Evolutionary conservation across 352 stramenopile genomes (phyloP), one percentile per base, ranked within the genome.

Genomic region (Globisporangium acanthophoron): DNA sequence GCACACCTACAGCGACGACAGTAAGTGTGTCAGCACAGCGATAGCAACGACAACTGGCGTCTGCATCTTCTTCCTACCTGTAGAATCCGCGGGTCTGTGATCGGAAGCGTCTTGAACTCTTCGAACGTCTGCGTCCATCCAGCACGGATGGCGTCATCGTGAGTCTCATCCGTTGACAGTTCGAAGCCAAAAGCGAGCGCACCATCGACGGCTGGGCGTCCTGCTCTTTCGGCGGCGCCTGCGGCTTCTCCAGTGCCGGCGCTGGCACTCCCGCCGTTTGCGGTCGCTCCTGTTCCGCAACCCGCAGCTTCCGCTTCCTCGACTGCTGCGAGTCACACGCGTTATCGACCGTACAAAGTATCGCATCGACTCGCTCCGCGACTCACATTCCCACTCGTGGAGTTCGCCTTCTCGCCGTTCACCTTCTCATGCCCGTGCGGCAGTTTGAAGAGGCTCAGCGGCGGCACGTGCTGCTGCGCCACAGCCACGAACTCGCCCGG

Each of bases 41-140:
- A 27, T 27, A n/a, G 27, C 11, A 15, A 24, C 20, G 31, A 9
- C 31, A 9, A 7, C 31, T 35, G 31, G 31, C 31, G 31, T 9
- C 31, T 35, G 31, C 31, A 11, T 40, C 29, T 9, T 40, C 44
- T 0, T 20, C 31, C 6, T 41, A 87, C 80, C 68, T 87, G 76
- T 3, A 94, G 61, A 33, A 94, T 72, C 33, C 80, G 66, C 7
- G 75, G 69, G 49, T 94, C 85, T 5, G 65, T 59, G 31, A 91
- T 86, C 4, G 69, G 18, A 4, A 94, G 65, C 40, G 52, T 74
- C 58, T 85, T 84, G 59, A 94, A 94, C n/a, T 87, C 76, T 1
- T 85, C 77, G 39, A 85, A 33, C 0, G 58, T 79, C 81, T 94
- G 46, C 18, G 39, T 1, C 46, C 6, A 46, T 24, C 43, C 15